Conservation (phyloP, 2,329 filamentous ascomycete species). For the Penicillium sp. region DNA sequence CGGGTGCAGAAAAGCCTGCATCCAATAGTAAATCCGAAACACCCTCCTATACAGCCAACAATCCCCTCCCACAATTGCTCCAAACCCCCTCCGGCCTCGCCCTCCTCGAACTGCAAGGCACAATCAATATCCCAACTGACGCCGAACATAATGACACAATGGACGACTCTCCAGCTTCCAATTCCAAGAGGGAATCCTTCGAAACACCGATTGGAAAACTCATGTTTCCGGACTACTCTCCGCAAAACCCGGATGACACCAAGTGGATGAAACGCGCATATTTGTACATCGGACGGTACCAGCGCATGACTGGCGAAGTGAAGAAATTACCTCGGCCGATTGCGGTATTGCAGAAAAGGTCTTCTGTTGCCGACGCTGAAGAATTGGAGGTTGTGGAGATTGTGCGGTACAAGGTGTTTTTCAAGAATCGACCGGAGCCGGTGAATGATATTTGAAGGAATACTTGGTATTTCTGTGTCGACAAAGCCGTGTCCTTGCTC, state of each 20-base stretch:
- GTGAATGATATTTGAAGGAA: constrained; percentile 49
- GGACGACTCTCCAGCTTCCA: constrained; percentile 16
- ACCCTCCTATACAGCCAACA: constrained; percentile 24
- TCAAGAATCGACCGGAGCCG: constrained; percentile 78
- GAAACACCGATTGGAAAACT: constrained; percentile 63
- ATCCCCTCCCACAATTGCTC: constrained; percentile 71
- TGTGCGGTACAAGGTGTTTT: constrained; percentile 79
- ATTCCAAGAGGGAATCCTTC: constrained; percentile 14
- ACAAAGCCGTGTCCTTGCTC: too few species aligned
- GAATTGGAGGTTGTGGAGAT: constrained; percentile 77
- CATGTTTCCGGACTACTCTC: constrained; percentile 68
- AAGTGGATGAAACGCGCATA: constrained; percentile 89
- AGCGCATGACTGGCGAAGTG: constrained; percentile 81
- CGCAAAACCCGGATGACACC: constrained; percentile 50
- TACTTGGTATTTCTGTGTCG: too few species aligned
- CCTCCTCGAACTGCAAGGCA: constrained; percentile 86
- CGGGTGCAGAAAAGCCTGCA: constrained; percentile 15
- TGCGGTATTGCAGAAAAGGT: constrained; percentile 64
- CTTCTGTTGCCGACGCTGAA: constrained; percentile 30
- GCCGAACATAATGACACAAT: constrained; percentile 29
- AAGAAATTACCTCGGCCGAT: constrained; percentile 76
- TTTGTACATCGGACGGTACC: constrained; percentile 80
- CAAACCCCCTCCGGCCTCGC: constrained; percentile 86
- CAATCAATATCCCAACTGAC: constrained; percentile 65
- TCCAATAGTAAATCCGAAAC: not conserved